Percentiles rank a stretch among this genome's conserved stretches.
Evolutionary conservation across 108 stramenopile species (phyloP).

Genomic region (Pseudonitzschia multistriata): DNA sequence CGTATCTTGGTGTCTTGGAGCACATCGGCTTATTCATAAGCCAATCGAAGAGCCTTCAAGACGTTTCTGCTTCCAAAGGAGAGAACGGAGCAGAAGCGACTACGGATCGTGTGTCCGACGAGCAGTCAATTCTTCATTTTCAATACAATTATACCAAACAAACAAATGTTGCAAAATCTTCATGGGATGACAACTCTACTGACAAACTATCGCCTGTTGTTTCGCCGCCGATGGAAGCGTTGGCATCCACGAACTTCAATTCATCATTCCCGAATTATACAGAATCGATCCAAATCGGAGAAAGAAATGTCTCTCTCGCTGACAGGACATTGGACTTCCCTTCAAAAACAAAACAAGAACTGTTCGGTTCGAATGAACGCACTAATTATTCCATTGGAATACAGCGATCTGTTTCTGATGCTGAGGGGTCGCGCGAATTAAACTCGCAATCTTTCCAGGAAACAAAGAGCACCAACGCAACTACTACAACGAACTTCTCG

Average conservation of each 20-base stretch:
- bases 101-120: not conserved
- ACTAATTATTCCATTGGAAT: not conserved
- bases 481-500: not conserved
- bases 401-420: not conserved
- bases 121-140: not conserved
- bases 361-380: not conserved
- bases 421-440: not conserved
- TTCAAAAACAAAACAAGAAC: no score
- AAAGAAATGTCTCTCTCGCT: not conserved
- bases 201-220: not conserved
- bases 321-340: not conserved
- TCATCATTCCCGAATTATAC: not conserved
- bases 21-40: constrained; percentile 1
- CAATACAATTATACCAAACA: not conserved
- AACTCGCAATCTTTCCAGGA: not conserved
- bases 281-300: not conserved
- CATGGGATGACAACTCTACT: not conserved
- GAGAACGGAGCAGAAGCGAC: not conserved
- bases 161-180: not conserved
- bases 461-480: not conserved
- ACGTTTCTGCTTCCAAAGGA: constrained; percentile 4
- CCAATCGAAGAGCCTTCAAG: not conserved
- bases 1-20: not conserved
- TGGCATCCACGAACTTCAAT: not conserved
- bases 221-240: not conserved